These are phyloP conservation scores for Eucalyptus marginata DNA, from an alignment of 345 rosid species.

Conservation along the genomic window DNA sequence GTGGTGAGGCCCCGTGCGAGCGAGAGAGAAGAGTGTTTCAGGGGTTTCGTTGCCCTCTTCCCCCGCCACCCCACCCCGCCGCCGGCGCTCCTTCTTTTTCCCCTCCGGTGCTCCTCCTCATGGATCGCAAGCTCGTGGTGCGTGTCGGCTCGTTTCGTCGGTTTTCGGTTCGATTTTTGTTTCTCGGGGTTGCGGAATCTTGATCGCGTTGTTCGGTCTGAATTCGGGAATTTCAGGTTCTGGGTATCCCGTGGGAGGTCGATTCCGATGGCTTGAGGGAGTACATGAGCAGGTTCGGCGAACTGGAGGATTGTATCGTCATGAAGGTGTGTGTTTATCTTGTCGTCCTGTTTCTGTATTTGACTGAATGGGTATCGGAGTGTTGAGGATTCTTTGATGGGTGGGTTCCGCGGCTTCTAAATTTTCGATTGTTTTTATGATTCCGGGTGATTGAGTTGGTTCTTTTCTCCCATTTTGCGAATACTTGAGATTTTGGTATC, in stretches of 20 bases:
- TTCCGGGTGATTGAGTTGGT: background rate
- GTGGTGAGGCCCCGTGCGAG: background rate
- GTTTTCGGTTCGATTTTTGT: background rate
- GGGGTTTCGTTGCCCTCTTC: background rate
- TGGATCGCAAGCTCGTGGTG: slow-evolving; percentile 20
- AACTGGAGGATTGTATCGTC: slow-evolving; percentile 93
- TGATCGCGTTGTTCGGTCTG: background rate
- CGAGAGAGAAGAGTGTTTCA: background rate
- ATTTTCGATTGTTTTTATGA: background rate
- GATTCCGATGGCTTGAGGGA: slow-evolving; percentile 87
- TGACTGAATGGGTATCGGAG: background rate
- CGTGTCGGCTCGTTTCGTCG: background rate
- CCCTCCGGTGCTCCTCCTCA: background rate
- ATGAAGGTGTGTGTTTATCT: slow-evolving; percentile 75
- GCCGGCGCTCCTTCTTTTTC: background rate
- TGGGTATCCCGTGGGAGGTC: slow-evolving; percentile 97
- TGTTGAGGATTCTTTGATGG: background rate
- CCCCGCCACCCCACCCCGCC: background rate
- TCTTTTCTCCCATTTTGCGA: background rate
- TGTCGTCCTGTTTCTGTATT: background rate
- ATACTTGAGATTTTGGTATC: background rate
- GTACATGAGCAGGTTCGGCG: slow-evolving; percentile 90
- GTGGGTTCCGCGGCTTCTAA: background rate
- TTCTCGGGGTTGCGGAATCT: background rate
- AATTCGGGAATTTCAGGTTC: slow-evolving; percentile 25